Evolutionary conservation across 208 protist species (phyloP).

Genomic region (Wallacemonas sp.): DNA sequence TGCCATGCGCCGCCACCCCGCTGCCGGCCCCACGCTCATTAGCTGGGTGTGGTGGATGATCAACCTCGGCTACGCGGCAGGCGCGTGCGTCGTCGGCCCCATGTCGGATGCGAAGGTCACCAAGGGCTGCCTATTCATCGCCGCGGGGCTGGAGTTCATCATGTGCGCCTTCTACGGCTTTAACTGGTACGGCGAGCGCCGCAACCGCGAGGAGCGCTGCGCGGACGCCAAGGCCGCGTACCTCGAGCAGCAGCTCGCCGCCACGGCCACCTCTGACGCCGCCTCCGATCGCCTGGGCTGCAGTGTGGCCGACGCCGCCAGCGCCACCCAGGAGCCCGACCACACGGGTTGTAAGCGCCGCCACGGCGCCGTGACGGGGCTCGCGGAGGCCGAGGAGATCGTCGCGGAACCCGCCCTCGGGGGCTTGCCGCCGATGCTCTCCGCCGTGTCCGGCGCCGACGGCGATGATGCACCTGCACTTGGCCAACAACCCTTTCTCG

Average conservation of each 20-base stretch:
- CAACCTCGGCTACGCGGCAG: slow-evolving; percentile 30
- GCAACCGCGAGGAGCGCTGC: slow-evolving; percentile 34
- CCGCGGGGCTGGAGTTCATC: slow-evolving; percentile 24
- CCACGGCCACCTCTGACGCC: slow-evolving; percentile 18
- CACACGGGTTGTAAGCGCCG: not conserved
- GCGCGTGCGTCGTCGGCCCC: slow-evolving; percentile 27
- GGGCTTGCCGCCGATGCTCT: not conserved
- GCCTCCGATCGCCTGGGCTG: slow-evolving; percentile 17
- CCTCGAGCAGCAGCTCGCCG: slow-evolving; percentile 9
- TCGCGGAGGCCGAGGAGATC: slow-evolving; percentile 15
- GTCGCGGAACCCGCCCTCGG: slow-evolving; percentile 21
- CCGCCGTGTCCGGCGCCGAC: not conserved
- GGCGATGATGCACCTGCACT: not conserved
- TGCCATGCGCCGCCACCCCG: slow-evolving; percentile 34
- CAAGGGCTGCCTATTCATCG: slow-evolving; percentile 27
- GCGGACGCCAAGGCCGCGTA: slow-evolving; percentile 19
- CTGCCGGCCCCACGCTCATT: slow-evolving; percentile 31
- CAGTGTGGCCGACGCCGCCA: slow-evolving; percentile 30
- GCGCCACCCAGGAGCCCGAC: slow-evolving; percentile 8
- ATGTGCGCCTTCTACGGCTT: slow-evolving; percentile 29
- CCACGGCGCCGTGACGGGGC: not conserved
- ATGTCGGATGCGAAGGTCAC: slow-evolving; percentile 32
- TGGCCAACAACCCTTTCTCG: slow-evolving; percentile 8
- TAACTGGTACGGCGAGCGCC: slow-evolving; percentile 41
- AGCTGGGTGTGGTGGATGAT: slow-evolving; percentile 52